Evolutionary conservation across 148 eudicot genomes (phyloP), one percentile per base, ranked within the genome.

Genomic region (Rhododendron mucronatum): DNA sequence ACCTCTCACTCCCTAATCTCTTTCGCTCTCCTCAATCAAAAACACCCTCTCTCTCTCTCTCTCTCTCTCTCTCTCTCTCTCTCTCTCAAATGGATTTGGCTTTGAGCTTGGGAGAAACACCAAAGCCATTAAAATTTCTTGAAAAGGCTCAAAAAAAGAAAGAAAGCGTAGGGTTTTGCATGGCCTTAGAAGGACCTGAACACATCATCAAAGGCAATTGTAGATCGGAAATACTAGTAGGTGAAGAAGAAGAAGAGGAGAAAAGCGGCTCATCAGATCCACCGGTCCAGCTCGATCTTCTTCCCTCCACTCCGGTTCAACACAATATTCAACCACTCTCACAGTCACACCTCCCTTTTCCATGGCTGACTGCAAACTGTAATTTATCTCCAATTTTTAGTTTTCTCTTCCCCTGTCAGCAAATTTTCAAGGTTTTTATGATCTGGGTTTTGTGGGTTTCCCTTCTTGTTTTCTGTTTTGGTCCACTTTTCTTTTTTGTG

Each of bases 251-350:
- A n/a, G 69, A 81, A 59, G 50, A 81, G 14, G 79, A 81, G 30
- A 86, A 39, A 86, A 53, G 55, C 33, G 91, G 84, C 45, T 84
- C 83, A 2, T 57, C 83, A 59, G 91, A 89, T 86, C 91, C 90
- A 78, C 86, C 90, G 50, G 88, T 90, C 71, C 92, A 91, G 88
- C 93, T 91, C 37, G 90, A 88, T 85, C 92, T 91, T 14, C 84
- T 91, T 14, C 92, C 92, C 69, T 86, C 85, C 84, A 65, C 88
- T 67, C 91, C 91, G 80, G 91, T 88, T 80, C 93, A 80, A 37
- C 86, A 82, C 65, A 82, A 45, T 35, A 33, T 28, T 9, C 89
- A 88, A 69, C 91, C 86, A 20, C 75, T 41, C 50, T 45, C 86
- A 30, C 86, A 84, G 8, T 13, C 41, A 14, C 18, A 35, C 30